Evolutionary conservation across 768 basidiomycete genomes (phyloP), one percentile per base, ranked within the genome.

Genomic region (Mycena galericulata): DNA sequence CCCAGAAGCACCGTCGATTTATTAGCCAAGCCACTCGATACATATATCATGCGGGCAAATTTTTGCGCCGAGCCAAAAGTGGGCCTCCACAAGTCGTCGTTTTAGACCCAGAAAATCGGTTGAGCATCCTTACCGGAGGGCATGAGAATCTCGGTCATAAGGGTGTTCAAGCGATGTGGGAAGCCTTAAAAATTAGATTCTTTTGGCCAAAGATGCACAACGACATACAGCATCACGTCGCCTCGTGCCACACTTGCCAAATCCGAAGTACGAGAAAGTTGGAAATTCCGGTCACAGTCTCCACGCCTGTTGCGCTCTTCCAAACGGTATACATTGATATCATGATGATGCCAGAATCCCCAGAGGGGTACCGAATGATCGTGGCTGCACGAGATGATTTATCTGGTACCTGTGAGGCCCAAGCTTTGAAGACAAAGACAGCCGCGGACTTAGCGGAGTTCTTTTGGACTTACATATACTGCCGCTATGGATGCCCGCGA

Each of bases 241-340:
- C 64, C 12, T 75, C 79, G 0, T 80, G 79, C 54, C 67, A 75
- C 22, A 26, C 67, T 4, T 80, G 79, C 22, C 79, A 79, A 57
- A 43, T 65, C 3, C 70, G 67, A 15, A 46, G 43, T 10, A 64
- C 47, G 0, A 53, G 55, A 11, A 62, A 56, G 18, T n/a, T 78
- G 11, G 50, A 72, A 14, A 73, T 72, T 14, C 70, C 72, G 3
- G 68, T 70, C 0, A 69, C 60, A 0, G 66, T 73, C 0, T 51
- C 74, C 8, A 36, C 41, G 1, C 67, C 70, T 1, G 32, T 50
- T n/a, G n/a, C n/a, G n/a, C n/a, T n/a, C n/a, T n/a, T n/a, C n/a
- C n/a, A n/a, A n/a, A n/a, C n/a, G n/a, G n/a, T n/a, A n/a, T n/a
- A n/a, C n/a, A n/a, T n/a, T n/a, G n/a, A n/a, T n/a, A n/a, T n/a